Base-by-base conservation (phyloP, 2,329 filamentous ascomycete species). In the Monilinia fructicola region DNA sequence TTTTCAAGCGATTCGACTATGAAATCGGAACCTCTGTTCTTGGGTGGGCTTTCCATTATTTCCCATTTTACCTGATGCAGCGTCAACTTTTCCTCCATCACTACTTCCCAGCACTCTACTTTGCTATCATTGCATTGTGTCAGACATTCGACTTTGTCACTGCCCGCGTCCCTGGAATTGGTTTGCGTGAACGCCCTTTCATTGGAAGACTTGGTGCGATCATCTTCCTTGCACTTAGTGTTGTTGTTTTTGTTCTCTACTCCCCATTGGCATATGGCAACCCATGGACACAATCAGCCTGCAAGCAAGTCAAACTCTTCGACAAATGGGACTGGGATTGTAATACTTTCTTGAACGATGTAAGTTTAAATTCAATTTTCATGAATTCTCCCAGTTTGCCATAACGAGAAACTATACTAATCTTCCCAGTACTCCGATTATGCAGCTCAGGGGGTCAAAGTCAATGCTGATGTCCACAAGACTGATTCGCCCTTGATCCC, bases 1-100 rank as follows among this genome's bases (percentile, higher is more conserved):
- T 85, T 50, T 96, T 98, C 84, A 97, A 97, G 82, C 92, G 95
- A 66, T 99, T 98, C 78, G 95, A 98, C 79, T 98, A 97, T 76
- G 95, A 99, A 79, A 87, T 98, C 68, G 95, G 95, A 69, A 92
- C 88, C 64, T 92, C 88, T 23, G 90, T 97, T 42, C 85, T 99
- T 11, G 95, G 91, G 72, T 99, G 95, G 95, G 92, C 91, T 58
- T 90, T 99, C 78, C 95, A 99, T 80, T 99, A 97, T 82, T 98
- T 99, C 83, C 95, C 95, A 14, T 99, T 99, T 82, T 99, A 88
- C 82, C 85, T 99, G 67, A 98, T 99, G 95, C 88, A 95, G 77
- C 93, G 95, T 73, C 95, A 99, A 80, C 88, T 99, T 46, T 99
- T 99, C 85, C 83, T 99, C 69, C 95, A 99, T 79, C 95, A 99